Conservation (phyloP, 306 rosid genomes). For the Phaseolus lunatus region DNA sequence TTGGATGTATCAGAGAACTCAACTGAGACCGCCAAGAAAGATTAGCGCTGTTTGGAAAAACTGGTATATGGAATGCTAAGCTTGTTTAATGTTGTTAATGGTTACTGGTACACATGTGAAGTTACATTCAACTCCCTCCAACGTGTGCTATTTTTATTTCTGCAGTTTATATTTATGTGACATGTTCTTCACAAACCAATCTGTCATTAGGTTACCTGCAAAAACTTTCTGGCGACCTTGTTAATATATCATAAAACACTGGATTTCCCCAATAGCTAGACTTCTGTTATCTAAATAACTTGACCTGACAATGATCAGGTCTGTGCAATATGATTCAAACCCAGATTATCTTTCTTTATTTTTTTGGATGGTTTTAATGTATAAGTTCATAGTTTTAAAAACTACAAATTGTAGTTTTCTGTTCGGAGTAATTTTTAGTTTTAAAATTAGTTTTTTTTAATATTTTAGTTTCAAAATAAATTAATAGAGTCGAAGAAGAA, state of each 20-base stretch:
- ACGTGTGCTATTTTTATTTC: constrained; percentile 11
- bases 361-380: too few species aligned
- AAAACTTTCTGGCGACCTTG: not conserved
- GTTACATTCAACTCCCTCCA: not conserved
- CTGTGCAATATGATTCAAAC: not conserved
- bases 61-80: constrained; percentile 3
- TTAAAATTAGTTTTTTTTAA: too few species aligned
- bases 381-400: too few species aligned
- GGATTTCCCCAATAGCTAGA: not conserved
- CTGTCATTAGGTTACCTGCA: constrained; percentile 8
- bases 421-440: too few species aligned
- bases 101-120: constrained; percentile 3
- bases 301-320: not conserved
- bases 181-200: constrained; percentile 27
- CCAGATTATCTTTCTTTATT: not conserved
- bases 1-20: constrained; percentile 42
- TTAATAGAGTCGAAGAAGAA: too few species aligned
- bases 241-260: not conserved
- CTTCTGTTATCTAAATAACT: not conserved
- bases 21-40: constrained; percentile 47
- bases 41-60: constrained; percentile 40
- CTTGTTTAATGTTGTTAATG: constrained; percentile 8
- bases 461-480: too few species aligned
- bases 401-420: too few species aligned
- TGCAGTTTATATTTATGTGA: not conserved